These are phyloP conservation scores for Alternaria tenuissima DNA, from an alignment of 2,329 filamentous ascomycete genomes.

Conservation along the genomic window DNA sequence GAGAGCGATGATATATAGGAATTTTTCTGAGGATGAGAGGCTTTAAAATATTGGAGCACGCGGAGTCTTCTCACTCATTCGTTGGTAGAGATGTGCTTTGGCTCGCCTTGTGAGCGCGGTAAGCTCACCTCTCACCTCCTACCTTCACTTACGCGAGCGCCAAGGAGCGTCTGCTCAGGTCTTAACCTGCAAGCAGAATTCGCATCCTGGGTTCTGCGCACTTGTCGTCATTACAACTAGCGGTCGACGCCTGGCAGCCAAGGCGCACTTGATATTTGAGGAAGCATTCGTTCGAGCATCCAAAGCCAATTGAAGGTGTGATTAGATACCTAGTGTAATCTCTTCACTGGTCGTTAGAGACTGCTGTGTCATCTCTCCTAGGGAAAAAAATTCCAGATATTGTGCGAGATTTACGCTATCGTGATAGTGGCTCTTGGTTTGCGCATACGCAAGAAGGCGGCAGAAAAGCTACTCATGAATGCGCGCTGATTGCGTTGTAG, in stretches of 20 bases:
- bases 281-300: too few species aligned
- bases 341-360: too few species aligned
- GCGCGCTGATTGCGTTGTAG: not conserved
- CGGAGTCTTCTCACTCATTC: not conserved
- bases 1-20: too few species aligned
- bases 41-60: not conserved
- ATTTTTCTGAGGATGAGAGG: not conserved
- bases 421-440: accelerated
- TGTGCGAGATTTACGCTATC: not conserved
- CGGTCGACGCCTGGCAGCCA: too few species aligned
- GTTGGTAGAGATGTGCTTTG: not conserved
- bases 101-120: not conserved
- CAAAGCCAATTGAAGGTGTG: too few species aligned
- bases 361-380: not conserved
- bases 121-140: not conserved
- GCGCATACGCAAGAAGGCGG: accelerated
- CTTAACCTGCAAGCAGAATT: not conserved
- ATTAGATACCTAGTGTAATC: too few species aligned
- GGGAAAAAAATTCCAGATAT: not conserved
- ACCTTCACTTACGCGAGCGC: not conserved
- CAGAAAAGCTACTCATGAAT: not conserved
- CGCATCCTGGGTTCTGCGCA: too few species aligned
- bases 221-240: too few species aligned
- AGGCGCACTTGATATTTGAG: too few species aligned
- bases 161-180: not conserved